Percentiles rank a stretch among this genome's conserved stretches.
phyloP scores from a whole-genome alignment of 2,329 filamentous ascomycete species.

The Alternaria sp. region DNA sequence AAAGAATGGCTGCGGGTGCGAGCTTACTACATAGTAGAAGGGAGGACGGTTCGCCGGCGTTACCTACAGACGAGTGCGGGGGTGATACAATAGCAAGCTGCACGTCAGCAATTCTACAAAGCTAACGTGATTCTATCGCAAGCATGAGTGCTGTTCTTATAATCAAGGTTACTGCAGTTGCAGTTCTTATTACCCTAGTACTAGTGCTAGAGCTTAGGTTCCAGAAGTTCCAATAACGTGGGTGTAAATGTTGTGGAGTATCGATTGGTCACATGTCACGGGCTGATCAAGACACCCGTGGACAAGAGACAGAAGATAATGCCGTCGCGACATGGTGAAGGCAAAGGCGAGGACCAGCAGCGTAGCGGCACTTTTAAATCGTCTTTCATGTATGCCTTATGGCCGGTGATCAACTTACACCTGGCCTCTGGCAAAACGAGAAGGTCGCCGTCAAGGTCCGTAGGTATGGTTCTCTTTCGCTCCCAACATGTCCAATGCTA shows the following conservation, averaged over 20 bases:
- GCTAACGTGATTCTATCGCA: no score
- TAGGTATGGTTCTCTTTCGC: background rate
- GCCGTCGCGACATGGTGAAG: background rate
- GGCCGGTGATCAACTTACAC: background rate
- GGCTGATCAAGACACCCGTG: background rate
- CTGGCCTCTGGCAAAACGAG: background rate
- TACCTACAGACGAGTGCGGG: no score
- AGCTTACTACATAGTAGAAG: no score
- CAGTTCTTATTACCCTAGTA: no score
- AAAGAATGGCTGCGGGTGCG: no score
- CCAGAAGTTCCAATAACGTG: no score
- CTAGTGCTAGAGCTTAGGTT: no score
- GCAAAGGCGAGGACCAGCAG: background rate
- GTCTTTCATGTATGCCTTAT: background rate
- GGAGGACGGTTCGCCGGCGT: no score
- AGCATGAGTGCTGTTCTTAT: no score
- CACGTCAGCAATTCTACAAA: no score
- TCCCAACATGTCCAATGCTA: background rate
- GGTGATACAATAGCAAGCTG: no score
- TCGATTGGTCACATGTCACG: background rate
- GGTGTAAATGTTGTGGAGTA: background rate
- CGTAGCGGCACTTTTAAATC: background rate
- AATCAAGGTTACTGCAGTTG: no score
- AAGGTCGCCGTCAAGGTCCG: background rate
- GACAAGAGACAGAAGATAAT: conserved; percentile 1